Evolutionary conservation across 2,329 filamentous ascomycete species (phyloP), one percentile per base, ranked within the genome.

Genomic region (Cordyceps militaris): DNA sequence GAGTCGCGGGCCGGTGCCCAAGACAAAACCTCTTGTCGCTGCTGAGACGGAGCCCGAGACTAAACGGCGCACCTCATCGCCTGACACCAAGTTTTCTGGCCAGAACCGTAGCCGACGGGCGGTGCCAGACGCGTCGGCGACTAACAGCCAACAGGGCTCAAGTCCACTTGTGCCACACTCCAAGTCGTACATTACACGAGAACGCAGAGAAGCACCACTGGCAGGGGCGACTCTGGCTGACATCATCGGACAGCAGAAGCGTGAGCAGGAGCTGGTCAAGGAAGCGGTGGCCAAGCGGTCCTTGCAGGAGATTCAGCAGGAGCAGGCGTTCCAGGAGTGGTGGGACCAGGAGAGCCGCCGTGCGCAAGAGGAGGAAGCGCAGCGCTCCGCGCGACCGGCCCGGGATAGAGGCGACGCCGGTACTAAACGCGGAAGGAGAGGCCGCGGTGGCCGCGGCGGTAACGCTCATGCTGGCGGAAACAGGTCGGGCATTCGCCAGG

Each of bases 241-340:
- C 63, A 99, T 99, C 58, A 87, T 97, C 14, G 85, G 86, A 8
- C 85, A 96, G 66, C 91, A 99, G 72, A 84, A 87, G 69, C 84
- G 84, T 9, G 92, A 97, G 69, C 94, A 95, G 67, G 84, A 91
- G 58, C 82, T 84, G 19, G 85, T 95, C 60, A 87, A 84, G 55
- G 92, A 96, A 68, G 90, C 91, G 1, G 86, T 86, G 11, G 89
- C 91, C 2, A 97, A 96, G 73, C 83, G 93, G 57, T 94, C 89
- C 62, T 75, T 99, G 30, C 86, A 95, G 67, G 94, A 97, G 62
- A 99, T 99, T 59, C 94, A 99, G 70, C 85, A 94, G 63, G 94
- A 99, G 72, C 94, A 99, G 68, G 91, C 91, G 53, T 99, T 99
- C 69, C 90, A 97, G 69, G 86, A 95, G 69, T 96, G 92, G 91